These are phyloP conservation scores for Isoetes taiwanensis DNA, from an alignment of 75 land plant species.

Conservation along the genomic window DNA sequence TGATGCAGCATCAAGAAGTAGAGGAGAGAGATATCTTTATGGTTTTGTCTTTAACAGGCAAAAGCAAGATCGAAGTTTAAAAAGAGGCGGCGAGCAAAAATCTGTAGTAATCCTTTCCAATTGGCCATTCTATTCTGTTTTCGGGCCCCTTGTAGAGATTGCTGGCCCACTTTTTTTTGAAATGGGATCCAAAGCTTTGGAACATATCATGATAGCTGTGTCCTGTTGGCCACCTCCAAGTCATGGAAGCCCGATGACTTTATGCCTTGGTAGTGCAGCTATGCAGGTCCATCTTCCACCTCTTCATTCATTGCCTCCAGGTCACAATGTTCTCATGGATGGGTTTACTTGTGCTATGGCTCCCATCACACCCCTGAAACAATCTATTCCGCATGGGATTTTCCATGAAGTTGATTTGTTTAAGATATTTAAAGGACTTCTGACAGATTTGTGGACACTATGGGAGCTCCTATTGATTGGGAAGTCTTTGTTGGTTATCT, in stretches of 20 bases:
- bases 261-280: neutral
- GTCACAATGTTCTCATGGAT: neutral
- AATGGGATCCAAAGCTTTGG: neutral
- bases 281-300: neutral
- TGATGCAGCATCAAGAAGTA: too few relatives aligned
- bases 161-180: conserved; percentile 6
- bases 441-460: neutral
- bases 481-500: neutral
- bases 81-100: neutral
- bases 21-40: too few relatives aligned
- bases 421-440: neutral
- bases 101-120: conserved; percentile 3
- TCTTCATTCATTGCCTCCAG: neutral
- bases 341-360: neutral
- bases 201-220: neutral
- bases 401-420: conserved; percentile 4
- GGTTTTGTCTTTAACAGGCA: neutral
- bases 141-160: conserved; percentile 1
- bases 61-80: neutral
- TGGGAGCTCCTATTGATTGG: conserved; percentile 6
- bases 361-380: neutral
- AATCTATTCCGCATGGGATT: neutral
- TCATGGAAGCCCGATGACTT: neutral
- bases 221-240: neutral
- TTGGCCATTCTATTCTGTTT: neutral